Conservation (phyloP, 306 rosid species). For the Vicia faba region DNA sequence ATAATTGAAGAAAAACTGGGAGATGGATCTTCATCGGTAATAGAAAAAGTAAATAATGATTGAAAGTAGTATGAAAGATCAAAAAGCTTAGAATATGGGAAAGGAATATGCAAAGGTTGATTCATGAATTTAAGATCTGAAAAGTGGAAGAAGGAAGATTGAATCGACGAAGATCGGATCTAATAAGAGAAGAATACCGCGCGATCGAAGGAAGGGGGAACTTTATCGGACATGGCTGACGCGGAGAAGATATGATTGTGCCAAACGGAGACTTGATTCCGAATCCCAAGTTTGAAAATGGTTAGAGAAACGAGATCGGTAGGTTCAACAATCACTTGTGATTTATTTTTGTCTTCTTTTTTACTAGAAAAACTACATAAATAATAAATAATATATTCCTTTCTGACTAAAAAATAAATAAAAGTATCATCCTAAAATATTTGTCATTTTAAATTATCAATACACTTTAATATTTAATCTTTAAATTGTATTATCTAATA, state of each 20-base stretch:
- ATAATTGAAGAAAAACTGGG: not conserved
- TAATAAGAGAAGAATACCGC: conserved; percentile 35
- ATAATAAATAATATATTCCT: no score
- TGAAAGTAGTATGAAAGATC: conserved; percentile 23
- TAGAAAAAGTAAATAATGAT: not conserved
- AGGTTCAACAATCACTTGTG: not conserved
- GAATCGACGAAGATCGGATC: conserved; percentile 22
- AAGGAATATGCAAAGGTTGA: conserved; percentile 25
- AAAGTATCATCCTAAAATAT: no score
- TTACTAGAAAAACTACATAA: no score
- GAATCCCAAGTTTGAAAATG: not conserved
- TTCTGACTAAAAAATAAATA: no score
- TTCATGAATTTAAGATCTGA: conserved; percentile 26
- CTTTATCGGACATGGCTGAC: conserved; percentile 55
- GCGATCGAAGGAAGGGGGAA: conserved; percentile 56
- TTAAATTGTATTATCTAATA: no score
- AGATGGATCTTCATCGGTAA: not conserved
- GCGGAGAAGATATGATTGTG: conserved; percentile 17
- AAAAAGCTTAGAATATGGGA: not conserved
- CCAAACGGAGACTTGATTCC: not conserved
- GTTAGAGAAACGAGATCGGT: conserved; percentile 10
- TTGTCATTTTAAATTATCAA: no score
- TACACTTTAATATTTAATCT: no score
- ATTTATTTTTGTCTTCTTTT: not conserved
- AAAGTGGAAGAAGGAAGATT: not conserved